Evolutionary conservation across 768 basidiomycete genomes (phyloP).

Genomic region (Solioccasus polychromus): DNA sequence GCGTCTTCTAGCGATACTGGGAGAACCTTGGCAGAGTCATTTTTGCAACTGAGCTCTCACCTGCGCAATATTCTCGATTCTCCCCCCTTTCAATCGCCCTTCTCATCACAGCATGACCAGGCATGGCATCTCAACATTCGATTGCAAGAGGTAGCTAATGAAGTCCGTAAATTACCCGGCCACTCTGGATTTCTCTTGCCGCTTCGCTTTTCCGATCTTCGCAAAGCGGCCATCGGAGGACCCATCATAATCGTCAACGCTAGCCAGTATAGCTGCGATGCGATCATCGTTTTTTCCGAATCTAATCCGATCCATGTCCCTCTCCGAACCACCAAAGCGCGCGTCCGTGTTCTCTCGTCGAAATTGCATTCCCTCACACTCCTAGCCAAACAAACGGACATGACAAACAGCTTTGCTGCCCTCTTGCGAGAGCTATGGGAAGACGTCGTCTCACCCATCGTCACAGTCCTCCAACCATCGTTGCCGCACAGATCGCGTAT

Average conservation of each 20-base stretch:
- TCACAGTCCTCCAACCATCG: no score
- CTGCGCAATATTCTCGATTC: slow-evolving; percentile 1
- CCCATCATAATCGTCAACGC: slow-evolving; percentile 5
- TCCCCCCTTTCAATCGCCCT: not conserved
- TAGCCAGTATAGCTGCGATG: not conserved
- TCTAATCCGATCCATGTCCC: no score
- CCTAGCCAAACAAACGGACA: no score
- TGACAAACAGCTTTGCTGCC: no score
- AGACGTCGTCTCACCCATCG: no score
- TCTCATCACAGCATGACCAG: not conserved
- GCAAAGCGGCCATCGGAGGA: slow-evolving; percentile 17
- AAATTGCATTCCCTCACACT: no score
- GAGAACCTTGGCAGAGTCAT: not conserved
- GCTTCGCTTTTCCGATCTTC: slow-evolving; percentile 11
- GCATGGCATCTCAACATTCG: slow-evolving; percentile 1
- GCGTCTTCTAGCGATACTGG: not conserved
- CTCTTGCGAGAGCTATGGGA: no score
- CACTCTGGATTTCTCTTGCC: slow-evolving; percentile 28
- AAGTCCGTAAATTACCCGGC: slow-evolving; percentile 17
- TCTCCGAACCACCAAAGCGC: no score
- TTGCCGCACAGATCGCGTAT: no score
- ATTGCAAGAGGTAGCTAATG: not conserved
- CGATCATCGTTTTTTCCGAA: not conserved
- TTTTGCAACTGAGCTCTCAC: slow-evolving; percentile 2
- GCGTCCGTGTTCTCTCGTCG: no score